A percentile compares a stretch with the other conserved stretches of the same genome.
Evolutionary conservation across 257 asterid species (phyloP).

Genomic region (Coffea eugenioides): DNA sequence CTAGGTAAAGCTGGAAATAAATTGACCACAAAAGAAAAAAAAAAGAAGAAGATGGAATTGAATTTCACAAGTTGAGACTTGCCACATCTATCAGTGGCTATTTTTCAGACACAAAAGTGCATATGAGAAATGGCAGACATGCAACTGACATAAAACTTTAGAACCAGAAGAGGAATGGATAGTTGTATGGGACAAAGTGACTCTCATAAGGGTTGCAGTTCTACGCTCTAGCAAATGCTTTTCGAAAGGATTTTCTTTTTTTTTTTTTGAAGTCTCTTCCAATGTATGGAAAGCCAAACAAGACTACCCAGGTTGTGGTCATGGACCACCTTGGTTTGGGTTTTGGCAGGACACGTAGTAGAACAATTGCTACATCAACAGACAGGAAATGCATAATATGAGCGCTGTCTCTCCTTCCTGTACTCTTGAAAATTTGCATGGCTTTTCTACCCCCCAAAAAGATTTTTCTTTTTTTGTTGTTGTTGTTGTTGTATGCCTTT

Average conservation of each 20-base stretch:
- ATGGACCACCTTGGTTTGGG: constrained; percentile 22
- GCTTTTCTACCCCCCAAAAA: background rate
- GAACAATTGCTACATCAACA: background rate
- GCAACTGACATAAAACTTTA: background rate
- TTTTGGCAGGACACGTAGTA: background rate
- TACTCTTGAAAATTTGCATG: background rate
- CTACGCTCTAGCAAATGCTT: background rate
- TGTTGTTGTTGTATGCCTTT: background rate
- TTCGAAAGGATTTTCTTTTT: background rate
- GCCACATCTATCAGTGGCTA: constrained; percentile 3
- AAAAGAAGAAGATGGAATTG: background rate
- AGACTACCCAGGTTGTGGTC: background rate
- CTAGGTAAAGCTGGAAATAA: background rate
- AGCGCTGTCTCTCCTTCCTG: background rate
- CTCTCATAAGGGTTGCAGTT: background rate
- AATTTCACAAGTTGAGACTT: background rate
- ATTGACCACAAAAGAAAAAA: no score
- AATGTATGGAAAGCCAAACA: background rate
- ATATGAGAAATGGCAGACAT: background rate
- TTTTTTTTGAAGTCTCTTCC: no score
- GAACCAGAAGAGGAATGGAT: background rate
- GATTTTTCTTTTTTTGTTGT: no score
- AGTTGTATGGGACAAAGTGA: constrained; percentile 8
- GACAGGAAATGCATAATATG: background rate
- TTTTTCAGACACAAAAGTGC: background rate